Evolutionary conservation across 345 rosid genomes (phyloP), one percentile per base, ranked within the genome.

Genomic region (Rhizophora apiculata): DNA sequence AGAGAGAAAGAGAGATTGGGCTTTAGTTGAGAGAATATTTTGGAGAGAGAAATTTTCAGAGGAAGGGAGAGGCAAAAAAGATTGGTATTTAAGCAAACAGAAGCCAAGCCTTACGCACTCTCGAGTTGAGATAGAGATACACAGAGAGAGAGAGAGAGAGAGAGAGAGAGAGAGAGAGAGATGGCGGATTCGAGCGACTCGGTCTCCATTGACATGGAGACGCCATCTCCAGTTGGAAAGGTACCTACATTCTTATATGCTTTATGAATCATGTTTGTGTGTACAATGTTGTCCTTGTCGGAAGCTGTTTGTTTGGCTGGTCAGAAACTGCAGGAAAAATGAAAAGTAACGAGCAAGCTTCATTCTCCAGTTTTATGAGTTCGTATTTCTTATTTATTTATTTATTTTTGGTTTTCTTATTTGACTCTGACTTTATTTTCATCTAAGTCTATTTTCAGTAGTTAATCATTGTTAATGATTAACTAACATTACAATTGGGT

Each of bases 151-250:
- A 22, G 62, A 26, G 60, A 49, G 70, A 34, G 69, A 16, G 34
- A 29, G 53, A 56, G 70, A 69, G 60, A 67, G 39, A 74, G 74
- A 82, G 76, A 81, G 73, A 63, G 82, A 81, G 85, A 86, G 84
- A 90, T 90, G 98, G 86, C 65, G 7, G 90, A 78, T 8, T 85
- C 86, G 0, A 82, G 73, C 70, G 90, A 74, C 68, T 80, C 85
- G 79, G 81, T 85, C 72, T 84, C 91, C 75, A 75, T 88, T 69
- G 86, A 86, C 77, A 75, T 82, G 81, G 96, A 84, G 79, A 90
- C 88, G 85, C 90, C 90, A 79, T 83, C 80, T 80, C 90, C 90
- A 63, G 89, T 92, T 68, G 98, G 98, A 80, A 87, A 89, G 93
- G 98, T 88, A 60, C 36, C 22, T 13, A 43, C 49, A 43, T 43